phyloP scores from a whole-genome alignment of 306 rosid genomes.

The Trifolium pratense region DNA sequence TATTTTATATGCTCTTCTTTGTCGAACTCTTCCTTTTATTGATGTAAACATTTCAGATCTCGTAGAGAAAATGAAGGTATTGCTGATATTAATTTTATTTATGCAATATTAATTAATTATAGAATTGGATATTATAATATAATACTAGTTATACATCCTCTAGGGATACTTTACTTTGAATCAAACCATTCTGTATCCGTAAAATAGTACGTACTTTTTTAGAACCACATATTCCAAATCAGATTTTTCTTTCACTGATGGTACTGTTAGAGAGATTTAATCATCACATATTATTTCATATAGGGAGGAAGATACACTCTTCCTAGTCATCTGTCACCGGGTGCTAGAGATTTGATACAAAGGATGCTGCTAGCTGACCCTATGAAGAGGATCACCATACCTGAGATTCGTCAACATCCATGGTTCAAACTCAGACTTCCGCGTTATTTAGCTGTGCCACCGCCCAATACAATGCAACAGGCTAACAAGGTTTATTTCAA shows the following conservation, averaged over 20 bases:
- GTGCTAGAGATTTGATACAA: conserved; percentile 89
- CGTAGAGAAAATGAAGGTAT: conserved; percentile 78
- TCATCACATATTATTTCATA: conserved; percentile 30
- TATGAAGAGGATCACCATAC: conserved; percentile 86
- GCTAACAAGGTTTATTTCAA: conserved; percentile 66
- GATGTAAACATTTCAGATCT: conserved; percentile 84
- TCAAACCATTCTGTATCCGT: conserved; percentile 18
- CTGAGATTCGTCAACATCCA: conserved; percentile 89
- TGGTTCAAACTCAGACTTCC: conserved; percentile 98
- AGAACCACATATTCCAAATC: conserved; percentile 27
- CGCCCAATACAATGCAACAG: conserved; percentile 80
- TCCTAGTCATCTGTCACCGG: conserved; percentile 87
- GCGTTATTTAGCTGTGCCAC: conserved; percentile 90
- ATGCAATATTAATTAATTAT: too few relatives aligned
- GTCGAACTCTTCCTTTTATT: conserved; percentile 93
- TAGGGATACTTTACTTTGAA: too few relatives aligned
- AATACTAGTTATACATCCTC: too few relatives aligned
- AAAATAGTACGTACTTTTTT: background rate
- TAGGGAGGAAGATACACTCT: conserved; percentile 95
- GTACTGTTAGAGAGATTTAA: background rate
- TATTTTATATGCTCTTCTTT: conserved; percentile 89
- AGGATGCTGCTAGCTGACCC: conserved; percentile 93
- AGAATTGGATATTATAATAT: too few relatives aligned
- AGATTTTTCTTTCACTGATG: conserved; percentile 17
- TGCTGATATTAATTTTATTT: too few relatives aligned